These are phyloP conservation scores for Ganoderma lingzhi DNA, from an alignment of 1,284 basidiomycete genomes.

Conservation along the genomic window DNA sequence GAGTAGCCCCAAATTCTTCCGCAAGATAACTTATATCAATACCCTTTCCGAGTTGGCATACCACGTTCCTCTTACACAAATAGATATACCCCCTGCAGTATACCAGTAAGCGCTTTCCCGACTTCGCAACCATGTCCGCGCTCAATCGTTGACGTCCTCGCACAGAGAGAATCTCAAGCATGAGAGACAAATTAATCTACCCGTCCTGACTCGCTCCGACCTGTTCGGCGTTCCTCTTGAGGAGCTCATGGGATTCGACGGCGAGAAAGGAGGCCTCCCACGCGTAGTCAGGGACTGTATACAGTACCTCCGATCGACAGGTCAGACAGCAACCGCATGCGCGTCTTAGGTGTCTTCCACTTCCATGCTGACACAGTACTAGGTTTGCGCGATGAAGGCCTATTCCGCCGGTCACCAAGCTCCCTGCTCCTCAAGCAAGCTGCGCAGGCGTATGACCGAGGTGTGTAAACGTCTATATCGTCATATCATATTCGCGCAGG, in stretches of 20 bases:
- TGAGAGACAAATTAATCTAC: constrained; percentile 72
- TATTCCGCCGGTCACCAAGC: constrained; percentile 82
- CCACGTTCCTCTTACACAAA: constrained; percentile 82
- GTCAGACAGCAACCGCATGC: constrained; percentile 40
- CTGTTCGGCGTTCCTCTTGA: constrained; percentile 84
- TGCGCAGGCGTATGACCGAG: constrained; percentile 84
- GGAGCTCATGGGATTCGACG: constrained; percentile 82
- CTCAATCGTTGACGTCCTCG: constrained; percentile 16
- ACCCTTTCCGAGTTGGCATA: constrained; percentile 80
- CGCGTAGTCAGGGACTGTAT: constrained; percentile 81
- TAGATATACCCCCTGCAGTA: constrained; percentile 84
- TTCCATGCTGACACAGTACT: constrained; percentile 16
- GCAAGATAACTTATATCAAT: constrained; percentile 76
- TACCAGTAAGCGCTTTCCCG: constrained; percentile 62
- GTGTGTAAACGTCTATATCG: constrained; percentile 42
- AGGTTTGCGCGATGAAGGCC: constrained; percentile 79
- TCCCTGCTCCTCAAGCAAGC: constrained; percentile 75
- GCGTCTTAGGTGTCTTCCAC: constrained; percentile 12
- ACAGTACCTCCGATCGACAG: constrained; percentile 71
- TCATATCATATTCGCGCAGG: neutral
- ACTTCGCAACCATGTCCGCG: constrained; percentile 14
- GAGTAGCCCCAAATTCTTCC: constrained; percentile 84
- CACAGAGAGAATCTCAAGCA: constrained; percentile 76
- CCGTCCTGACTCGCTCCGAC: constrained; percentile 62
- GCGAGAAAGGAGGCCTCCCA: constrained; percentile 82